Percentiles rank a stretch among this genome's conserved stretches.
Evolutionary conservation across 2,329 filamentous ascomycete genomes (phyloP).

Genomic region (Drechslerella coelobrocha): DNA sequence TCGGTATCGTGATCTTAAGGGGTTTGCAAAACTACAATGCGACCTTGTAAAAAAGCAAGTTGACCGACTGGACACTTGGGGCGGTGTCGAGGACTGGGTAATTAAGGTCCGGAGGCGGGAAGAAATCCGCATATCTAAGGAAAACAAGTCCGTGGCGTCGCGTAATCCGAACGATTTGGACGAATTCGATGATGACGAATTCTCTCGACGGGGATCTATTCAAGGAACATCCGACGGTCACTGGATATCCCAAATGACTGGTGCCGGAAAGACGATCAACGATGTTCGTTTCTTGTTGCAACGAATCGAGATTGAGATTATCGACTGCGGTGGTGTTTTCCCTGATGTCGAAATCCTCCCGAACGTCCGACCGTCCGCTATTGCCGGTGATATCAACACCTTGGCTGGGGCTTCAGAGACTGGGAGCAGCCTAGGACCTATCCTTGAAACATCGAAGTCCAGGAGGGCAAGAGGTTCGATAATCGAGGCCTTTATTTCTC

Average conservation of each 20-base stretch:
- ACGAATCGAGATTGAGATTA: slow-evolving; percentile 56
- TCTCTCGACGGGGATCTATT: slow-evolving; percentile 25
- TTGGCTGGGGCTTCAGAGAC: slow-evolving; percentile 11
- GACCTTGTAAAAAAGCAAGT: slow-evolving; percentile 71
- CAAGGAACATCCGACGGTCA: slow-evolving; percentile 38
- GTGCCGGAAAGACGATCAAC: slow-evolving; percentile 56
- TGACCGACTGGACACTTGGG: slow-evolving; percentile 69
- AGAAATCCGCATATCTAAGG: slow-evolving; percentile 64
- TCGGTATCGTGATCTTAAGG: slow-evolving; percentile 70
- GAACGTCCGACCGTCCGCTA: slow-evolving; percentile 54
- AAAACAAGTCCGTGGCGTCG: slow-evolving; percentile 57
- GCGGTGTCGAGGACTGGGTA: slow-evolving; percentile 67
- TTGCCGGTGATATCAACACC: slow-evolving; percentile 31
- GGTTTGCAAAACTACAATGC: slow-evolving; percentile 70
- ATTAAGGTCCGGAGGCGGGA: slow-evolving; percentile 71
- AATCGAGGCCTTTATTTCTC: slow-evolving; percentile 44
- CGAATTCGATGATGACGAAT: slow-evolving; percentile 35
- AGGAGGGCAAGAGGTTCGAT: slow-evolving; percentile 44
- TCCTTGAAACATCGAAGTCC: slow-evolving; percentile 25
- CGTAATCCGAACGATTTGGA: slow-evolving; percentile 48
- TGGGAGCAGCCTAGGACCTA: slow-evolving; percentile 23
- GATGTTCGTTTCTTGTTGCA: slow-evolving; percentile 58
- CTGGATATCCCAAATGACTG: slow-evolving; percentile 53
- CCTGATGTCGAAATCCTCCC: slow-evolving; percentile 60
- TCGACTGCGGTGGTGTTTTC: slow-evolving; percentile 57